A percentile compares a stretch with the other conserved stretches of the same genome.
These are phyloP conservation scores for Euphrasia arctica DNA, from an alignment of 305 asterid genomes.

Conservation along the genomic window DNA sequence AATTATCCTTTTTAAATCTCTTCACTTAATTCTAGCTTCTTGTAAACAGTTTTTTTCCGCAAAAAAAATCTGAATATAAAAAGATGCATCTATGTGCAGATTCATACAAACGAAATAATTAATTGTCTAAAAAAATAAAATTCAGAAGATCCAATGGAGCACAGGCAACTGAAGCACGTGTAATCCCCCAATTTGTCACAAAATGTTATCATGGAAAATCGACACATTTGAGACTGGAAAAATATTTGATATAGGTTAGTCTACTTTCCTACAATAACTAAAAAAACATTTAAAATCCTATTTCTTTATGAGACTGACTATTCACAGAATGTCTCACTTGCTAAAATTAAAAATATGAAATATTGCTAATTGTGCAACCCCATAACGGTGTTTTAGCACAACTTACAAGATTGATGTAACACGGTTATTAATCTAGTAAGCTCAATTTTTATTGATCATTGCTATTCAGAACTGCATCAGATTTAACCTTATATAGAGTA, in stretches of 20 bases:
- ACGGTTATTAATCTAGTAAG: conserved; percentile 1
- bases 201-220: neutral
- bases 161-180: neutral
- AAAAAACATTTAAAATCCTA: neutral
- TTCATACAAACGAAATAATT: neutral
- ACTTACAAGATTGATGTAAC: neutral
- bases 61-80: neutral
- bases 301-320: neutral
- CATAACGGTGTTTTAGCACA: neutral
- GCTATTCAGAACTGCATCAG: neutral
- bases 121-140: neutral
- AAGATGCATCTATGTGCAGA: neutral
- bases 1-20: conserved; percentile 4
- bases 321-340: neutral
- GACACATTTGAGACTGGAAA: conserved; percentile 1
- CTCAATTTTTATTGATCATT: conserved; percentile 1
- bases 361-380: neutral
- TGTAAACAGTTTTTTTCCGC: neutral
- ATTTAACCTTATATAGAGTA: neutral
- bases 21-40: neutral
- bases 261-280: conserved; percentile 14
- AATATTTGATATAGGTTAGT: neutral
- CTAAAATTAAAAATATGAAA: neutral
- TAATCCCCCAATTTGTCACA: neutral
- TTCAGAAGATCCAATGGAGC: conserved; percentile 1